Conservation (phyloP, 352 stramenopile species). For the Phytophthora palmivora region DNA sequence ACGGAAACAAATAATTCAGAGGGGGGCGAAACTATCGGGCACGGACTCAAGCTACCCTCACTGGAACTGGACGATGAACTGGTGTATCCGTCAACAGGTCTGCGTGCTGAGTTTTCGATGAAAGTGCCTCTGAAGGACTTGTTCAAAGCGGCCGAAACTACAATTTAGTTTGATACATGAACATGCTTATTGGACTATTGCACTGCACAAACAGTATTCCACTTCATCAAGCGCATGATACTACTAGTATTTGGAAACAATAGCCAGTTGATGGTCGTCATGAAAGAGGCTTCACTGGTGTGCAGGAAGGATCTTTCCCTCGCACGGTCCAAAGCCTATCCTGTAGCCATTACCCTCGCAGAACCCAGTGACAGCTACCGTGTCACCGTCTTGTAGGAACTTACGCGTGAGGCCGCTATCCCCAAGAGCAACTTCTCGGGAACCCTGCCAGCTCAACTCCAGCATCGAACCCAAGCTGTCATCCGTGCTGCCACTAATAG, state of each 20-base stretch:
- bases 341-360: slow-evolving; percentile 92
- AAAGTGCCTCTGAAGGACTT: slow-evolving; percentile 52
- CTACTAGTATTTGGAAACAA: slow-evolving; percentile 5
- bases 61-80: slow-evolving; percentile 37
- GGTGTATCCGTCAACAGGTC: slow-evolving; percentile 31
- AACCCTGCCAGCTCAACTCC: slow-evolving; percentile 96
- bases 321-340: slow-evolving; percentile 96
- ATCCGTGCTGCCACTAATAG: slow-evolving; percentile 92
- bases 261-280: neutral
- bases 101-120: slow-evolving; percentile 36
- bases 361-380: slow-evolving; percentile 92
- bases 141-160: slow-evolving; percentile 47
- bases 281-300: slow-evolving; percentile 45
- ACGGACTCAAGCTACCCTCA: slow-evolving; percentile 27
- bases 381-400: slow-evolving; percentile 96
- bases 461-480: slow-evolving; percentile 95
- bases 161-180: slow-evolving; percentile 39
- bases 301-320: slow-evolving; percentile 92
- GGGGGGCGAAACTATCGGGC: slow-evolving; percentile 1
- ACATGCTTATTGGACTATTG: neutral
- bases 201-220: neutral
- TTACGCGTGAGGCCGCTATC: slow-evolving; percentile 85
- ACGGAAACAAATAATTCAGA: neutral
- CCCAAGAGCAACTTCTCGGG: slow-evolving; percentile 75
- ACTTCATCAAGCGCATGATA: slow-evolving; percentile 1